phyloP scores from a whole-genome alignment of 208 protist species.

The Trypanosoma scelopori region DNA sequence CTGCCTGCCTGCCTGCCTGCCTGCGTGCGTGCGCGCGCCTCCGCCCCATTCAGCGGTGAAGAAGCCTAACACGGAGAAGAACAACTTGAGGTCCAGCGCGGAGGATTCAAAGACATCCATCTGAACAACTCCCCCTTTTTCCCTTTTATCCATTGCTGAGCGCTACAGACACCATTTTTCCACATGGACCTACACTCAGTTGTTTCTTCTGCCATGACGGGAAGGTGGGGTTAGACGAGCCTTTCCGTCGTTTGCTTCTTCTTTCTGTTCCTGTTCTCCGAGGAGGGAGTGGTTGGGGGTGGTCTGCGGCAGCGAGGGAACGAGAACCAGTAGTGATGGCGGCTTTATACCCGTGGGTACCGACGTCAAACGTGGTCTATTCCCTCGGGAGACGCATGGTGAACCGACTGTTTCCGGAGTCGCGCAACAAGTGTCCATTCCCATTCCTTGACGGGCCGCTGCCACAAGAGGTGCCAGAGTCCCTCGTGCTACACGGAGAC shows the following conservation, averaged over 20 bases:
- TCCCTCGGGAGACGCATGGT: constrained; percentile 44
- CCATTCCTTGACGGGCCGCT: constrained; percentile 80
- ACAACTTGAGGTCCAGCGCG: too few species aligned
- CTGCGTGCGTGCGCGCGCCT: too few species aligned
- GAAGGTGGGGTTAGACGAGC: too few species aligned
- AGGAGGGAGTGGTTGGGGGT: background rate
- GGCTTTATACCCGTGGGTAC: constrained; percentile 83
- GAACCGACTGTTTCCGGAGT: constrained; percentile 68
- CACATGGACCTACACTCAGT: too few species aligned
- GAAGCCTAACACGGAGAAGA: too few species aligned
- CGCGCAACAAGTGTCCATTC: constrained; percentile 70
- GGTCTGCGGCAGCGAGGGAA: background rate
- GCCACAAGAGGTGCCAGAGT: constrained; percentile 48
- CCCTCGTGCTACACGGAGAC: constrained; percentile 56
- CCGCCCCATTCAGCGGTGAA: too few species aligned
- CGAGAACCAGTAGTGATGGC: constrained; percentile 40
- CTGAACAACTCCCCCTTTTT: too few species aligned
- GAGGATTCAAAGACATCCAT: too few species aligned
- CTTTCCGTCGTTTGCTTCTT: constrained; percentile 24
- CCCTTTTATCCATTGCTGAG: too few species aligned
- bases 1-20: too few species aligned
- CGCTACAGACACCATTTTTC: too few species aligned
- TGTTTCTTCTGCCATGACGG: too few species aligned
- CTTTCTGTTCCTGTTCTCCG: constrained; percentile 1
- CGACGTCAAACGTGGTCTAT: constrained; percentile 63